Evolutionary conservation across 768 basidiomycete species (phyloP).

Genomic region (Collybia mongolica): DNA sequence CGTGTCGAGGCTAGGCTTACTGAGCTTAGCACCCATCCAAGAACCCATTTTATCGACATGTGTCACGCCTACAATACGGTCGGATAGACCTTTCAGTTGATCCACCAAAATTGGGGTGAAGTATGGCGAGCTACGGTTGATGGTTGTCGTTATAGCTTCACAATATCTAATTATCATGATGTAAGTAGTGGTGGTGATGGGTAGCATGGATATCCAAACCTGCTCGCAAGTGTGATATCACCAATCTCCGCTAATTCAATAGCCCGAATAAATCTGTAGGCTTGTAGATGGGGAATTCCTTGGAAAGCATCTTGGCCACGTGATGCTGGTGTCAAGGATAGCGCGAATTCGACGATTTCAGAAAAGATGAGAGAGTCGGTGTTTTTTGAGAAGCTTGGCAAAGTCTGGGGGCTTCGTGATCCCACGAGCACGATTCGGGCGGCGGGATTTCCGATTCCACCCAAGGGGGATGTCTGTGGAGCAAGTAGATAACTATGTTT

Average conservation of each 20-base stretch:
- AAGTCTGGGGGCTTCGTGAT: constrained; percentile 52
- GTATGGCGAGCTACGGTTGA: constrained; percentile 64
- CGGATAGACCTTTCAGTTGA: constrained; percentile 74
- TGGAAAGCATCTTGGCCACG: constrained; percentile 88
- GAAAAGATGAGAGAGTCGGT: constrained; percentile 79
- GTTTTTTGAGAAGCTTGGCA: constrained; percentile 58
- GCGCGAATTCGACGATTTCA: constrained; percentile 89
- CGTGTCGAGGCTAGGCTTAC: constrained; percentile 89
- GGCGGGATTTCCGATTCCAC: constrained; percentile 65
- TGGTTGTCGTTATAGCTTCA: constrained; percentile 76
- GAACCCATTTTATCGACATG: constrained; percentile 76
- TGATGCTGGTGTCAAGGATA: constrained; percentile 64
- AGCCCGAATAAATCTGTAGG: constrained; percentile 84
- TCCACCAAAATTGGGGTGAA: constrained; percentile 66
- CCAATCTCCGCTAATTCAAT: constrained; percentile 78
- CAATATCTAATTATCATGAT: constrained; percentile 65
- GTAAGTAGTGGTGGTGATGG: constrained; percentile 1
- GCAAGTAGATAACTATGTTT: constrained; percentile 77
- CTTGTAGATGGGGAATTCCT: constrained; percentile 84
- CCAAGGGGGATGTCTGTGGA: constrained; percentile 72
- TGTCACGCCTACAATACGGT: constrained; percentile 73
- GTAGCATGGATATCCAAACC: constrained; percentile 40
- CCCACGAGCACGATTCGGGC: constrained; percentile 75
- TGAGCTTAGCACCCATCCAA: constrained; percentile 85
- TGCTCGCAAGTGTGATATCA: constrained; percentile 70